A percentile compares a stretch with the other conserved stretches of the same genome.
Evolutionary conservation across 305 asterid genomes (phyloP).

Genomic region (Fraxinus albicans): DNA sequence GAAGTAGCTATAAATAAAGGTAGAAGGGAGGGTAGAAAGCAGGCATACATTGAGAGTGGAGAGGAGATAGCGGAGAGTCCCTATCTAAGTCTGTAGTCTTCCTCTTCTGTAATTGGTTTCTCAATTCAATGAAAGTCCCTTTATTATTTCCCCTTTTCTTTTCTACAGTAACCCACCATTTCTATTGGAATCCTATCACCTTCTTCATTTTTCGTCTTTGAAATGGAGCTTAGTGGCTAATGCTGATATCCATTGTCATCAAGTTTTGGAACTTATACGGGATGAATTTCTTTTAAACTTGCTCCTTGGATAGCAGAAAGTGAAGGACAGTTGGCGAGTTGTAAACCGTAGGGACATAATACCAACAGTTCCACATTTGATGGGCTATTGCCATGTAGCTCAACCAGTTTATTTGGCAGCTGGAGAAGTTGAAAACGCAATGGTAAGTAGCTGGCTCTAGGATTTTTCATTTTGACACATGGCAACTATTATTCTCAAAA

Average conservation of each 20-base stretch:
- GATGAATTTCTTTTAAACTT: not conserved
- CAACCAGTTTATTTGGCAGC: conserved; percentile 86
- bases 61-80: not conserved
- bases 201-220: not conserved
- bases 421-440: conserved; percentile 45
- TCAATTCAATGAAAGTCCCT: no score
- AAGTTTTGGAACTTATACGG: not conserved
- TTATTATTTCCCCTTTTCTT: no score
- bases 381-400: conserved; percentile 99
- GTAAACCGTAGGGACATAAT: conserved; percentile 95
- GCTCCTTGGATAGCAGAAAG: conserved; percentile 55
- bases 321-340: conserved; percentile 89
- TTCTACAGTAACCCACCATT: no score
- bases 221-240: not conserved
- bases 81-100: not conserved
- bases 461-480: conserved; percentile 3
- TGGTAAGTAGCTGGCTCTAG: conserved; percentile 38
- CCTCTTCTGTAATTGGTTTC: no score
- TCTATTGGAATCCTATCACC: not conserved
- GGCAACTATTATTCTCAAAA: not conserved
- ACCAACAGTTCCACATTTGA: conserved; percentile 94
- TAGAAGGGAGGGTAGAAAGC: not conserved
- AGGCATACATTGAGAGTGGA: not conserved
- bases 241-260: not conserved
- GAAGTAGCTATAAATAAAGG: not conserved